Evolutionary conservation across 768 basidiomycete species (phyloP).

Genomic region (Dioszegia crocea): DNA sequence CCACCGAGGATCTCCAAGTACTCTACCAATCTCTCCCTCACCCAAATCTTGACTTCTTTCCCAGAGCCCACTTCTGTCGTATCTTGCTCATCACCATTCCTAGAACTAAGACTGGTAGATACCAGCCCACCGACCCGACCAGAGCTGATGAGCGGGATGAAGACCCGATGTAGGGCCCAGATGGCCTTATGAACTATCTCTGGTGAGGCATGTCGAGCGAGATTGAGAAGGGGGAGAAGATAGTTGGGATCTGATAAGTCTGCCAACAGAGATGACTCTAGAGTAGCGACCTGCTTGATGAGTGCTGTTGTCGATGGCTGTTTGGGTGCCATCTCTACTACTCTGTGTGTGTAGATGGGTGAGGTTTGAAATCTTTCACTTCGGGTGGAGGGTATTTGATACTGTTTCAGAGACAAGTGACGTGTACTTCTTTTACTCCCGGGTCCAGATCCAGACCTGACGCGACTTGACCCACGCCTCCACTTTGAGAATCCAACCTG

Average conservation of each 20-base stretch:
- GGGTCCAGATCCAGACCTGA: neutral
- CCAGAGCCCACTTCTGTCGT: constrained; percentile 48
- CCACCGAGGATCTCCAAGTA: constrained; percentile 68
- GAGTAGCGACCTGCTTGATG: constrained; percentile 30
- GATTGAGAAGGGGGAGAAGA: constrained; percentile 67
- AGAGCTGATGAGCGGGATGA: constrained; percentile 61
- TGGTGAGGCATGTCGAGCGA: constrained; percentile 55
- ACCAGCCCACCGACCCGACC: constrained; percentile 54
- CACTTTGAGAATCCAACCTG: no score
- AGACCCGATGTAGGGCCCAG: constrained; percentile 76
- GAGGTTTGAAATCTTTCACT: constrained; percentile 4
- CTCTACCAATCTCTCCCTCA: constrained; percentile 67
- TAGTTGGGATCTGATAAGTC: constrained; percentile 65
- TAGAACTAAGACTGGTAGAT: neutral
- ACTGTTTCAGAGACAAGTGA: neutral
- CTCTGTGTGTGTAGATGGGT: neutral
- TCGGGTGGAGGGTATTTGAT: neutral
- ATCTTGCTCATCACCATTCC: constrained; percentile 22
- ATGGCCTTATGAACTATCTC: constrained; percentile 67
- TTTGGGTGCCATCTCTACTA: constrained; percentile 4
- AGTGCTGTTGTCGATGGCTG: constrained; percentile 12
- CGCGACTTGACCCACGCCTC: no score
- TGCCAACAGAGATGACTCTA: constrained; percentile 57
- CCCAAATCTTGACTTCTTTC: constrained; percentile 59
- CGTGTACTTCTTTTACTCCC: no score